These are phyloP conservation scores for Chondrostereum purpureum DNA, from an alignment of 1,284 basidiomycete species.

Conservation along the genomic window DNA sequence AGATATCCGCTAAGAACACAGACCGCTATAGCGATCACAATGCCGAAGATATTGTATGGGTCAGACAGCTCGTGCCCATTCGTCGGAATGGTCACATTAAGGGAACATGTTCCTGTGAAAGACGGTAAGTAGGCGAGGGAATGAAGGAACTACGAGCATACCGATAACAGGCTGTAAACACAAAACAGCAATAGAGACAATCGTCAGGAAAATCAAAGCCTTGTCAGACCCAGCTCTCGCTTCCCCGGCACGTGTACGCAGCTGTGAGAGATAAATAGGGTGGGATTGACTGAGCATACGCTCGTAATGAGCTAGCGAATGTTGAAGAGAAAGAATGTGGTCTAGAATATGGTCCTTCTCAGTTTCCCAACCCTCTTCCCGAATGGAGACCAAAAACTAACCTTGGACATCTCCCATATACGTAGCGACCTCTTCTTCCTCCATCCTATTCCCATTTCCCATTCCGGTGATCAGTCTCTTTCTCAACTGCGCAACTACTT, in stretches of 20 bases:
- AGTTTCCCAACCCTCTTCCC: too few species aligned
- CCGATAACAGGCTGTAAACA: constrained; percentile 63
- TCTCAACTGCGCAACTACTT: constrained; percentile 75
- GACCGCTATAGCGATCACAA: constrained; percentile 38
- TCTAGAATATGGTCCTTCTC: constrained; percentile 39
- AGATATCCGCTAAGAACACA: constrained; percentile 34
- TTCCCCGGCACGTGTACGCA: constrained; percentile 57
- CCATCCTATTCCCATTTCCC: constrained; percentile 30
- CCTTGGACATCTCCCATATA: constrained; percentile 94
- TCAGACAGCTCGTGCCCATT: constrained; percentile 23
- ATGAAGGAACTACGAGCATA: constrained; percentile 29
- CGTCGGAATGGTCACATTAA: constrained; percentile 47
- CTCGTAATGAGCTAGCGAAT: constrained; percentile 84
- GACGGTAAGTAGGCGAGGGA: constrained; percentile 1
- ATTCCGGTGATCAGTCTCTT: constrained; percentile 59
- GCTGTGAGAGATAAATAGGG: constrained; percentile 77
- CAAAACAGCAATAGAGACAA: constrained; percentile 65
- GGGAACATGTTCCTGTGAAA: constrained; percentile 53
- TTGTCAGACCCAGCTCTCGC: constrained; percentile 63
- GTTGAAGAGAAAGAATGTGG: constrained; percentile 86
- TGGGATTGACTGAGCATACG: constrained; percentile 85
- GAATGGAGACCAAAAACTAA: constrained; percentile 24
- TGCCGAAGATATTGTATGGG: constrained; percentile 39
- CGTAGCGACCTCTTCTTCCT: constrained; percentile 68
- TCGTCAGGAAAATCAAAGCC: constrained; percentile 61